Evolutionary conservation across 2,329 filamentous ascomycete genomes (phyloP).

Genomic region (Purpureocillium takamizusanense): DNA sequence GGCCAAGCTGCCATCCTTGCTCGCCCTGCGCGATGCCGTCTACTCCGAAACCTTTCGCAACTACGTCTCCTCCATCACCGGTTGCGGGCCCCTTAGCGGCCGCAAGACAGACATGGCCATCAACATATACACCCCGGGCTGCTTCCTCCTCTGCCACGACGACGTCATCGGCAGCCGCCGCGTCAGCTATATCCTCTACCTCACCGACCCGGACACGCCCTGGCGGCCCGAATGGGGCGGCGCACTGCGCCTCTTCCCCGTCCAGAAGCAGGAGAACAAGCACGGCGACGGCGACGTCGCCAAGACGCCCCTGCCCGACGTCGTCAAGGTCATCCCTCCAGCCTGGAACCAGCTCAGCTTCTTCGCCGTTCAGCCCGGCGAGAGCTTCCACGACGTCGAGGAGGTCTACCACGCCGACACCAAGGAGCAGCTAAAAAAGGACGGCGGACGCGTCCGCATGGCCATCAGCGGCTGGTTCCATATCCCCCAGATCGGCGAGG

Average conservation of each 20-base stretch:
- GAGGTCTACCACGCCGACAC: slow-evolving; percentile 75
- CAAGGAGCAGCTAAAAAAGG: slow-evolving; percentile 51
- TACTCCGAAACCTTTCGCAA: slow-evolving; percentile 86
- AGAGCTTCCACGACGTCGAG: slow-evolving; percentile 98
- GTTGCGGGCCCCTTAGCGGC: slow-evolving; percentile 78
- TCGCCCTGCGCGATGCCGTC: slow-evolving; percentile 84
- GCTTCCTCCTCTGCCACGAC: slow-evolving; percentile 92
- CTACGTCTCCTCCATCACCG: slow-evolving; percentile 80
- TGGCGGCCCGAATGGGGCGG: slow-evolving; percentile 94
- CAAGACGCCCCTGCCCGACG: slow-evolving; percentile 71
- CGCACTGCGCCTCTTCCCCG: slow-evolving; percentile 78
- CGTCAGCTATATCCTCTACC: slow-evolving; percentile 93
- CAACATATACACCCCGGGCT: slow-evolving; percentile 95
- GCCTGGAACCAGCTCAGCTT: slow-evolving; percentile 97
- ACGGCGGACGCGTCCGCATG: slow-evolving; percentile 80
- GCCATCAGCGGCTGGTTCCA: slow-evolving; percentile 99
- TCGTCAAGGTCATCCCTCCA: slow-evolving; percentile 75
- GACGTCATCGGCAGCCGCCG: slow-evolving; percentile 96
- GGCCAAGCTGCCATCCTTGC: slow-evolving; percentile 77
- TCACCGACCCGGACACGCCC: slow-evolving; percentile 82
- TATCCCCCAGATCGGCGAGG: slow-evolving; percentile 89
- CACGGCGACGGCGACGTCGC: slow-evolving; percentile 68
- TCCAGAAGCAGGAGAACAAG: slow-evolving; percentile 47
- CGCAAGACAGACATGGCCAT: slow-evolving; percentile 98
- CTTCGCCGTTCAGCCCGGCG: slow-evolving; percentile 95